These are phyloP conservation scores for Pestalotiopsis sp. DNA, from an alignment of 2,329 filamentous ascomycete genomes.

Conservation along the genomic window DNA sequence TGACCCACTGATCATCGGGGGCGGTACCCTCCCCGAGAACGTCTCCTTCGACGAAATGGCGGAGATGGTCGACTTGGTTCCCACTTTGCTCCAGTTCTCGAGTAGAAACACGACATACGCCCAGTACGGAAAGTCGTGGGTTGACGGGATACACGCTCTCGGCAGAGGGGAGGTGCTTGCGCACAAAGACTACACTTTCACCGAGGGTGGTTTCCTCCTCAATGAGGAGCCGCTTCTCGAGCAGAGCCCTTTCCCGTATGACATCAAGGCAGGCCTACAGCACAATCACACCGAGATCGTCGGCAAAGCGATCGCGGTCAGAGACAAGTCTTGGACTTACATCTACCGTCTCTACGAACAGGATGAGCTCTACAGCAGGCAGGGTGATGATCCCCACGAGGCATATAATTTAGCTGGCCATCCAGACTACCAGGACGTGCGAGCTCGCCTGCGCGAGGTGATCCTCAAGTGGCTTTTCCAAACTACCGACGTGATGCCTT, in stretches of 20 bases:
- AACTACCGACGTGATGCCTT: conserved; percentile 8
- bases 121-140: conserved; percentile 38
- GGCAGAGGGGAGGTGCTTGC: background rate
- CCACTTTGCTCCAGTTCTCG: conserved; percentile 42
- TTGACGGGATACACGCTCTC: background rate
- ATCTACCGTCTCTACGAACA: conserved; percentile 48
- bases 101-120: conserved; percentile 39
- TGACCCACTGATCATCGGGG: conserved; percentile 45
- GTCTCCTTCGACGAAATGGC: conserved; percentile 27
- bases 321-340: conserved; percentile 40
- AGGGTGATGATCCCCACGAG: conserved; percentile 40
- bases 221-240: conserved; percentile 47
- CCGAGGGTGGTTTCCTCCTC: conserved; percentile 45
- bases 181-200: conserved; percentile 21
- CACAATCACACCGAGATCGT: conserved; percentile 44
- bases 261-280: conserved; percentile 46
- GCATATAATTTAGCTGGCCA: conserved; percentile 38
- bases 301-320: conserved; percentile 36
- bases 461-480: conserved; percentile 33
- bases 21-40: background rate
- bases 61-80: conserved; percentile 48
- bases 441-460: conserved; percentile 29
- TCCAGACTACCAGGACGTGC: conserved; percentile 22
- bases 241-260: conserved; percentile 44
- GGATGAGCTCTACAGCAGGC: conserved; percentile 42